A percentile compares a stretch with the other conserved stretches of the same genome.
These are phyloP conservation scores for Wickerhamomyces hampshirensis DNA, from an alignment of 805 yeast species.

Conservation along the genomic window DNA sequence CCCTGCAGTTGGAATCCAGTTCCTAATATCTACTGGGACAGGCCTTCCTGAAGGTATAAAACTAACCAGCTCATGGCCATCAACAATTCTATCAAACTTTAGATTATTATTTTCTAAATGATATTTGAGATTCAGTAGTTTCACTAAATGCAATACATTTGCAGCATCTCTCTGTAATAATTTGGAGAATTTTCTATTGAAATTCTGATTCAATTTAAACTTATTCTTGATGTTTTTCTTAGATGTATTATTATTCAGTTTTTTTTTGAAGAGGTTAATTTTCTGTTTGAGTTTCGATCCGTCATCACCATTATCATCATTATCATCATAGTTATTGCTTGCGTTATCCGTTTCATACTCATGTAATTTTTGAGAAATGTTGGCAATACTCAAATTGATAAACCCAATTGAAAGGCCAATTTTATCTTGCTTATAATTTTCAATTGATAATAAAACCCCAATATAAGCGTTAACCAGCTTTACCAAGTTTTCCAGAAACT, in stretches of 20 bases:
- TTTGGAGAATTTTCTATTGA: slow-evolving; percentile 6
- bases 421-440: slow-evolving; percentile 38
- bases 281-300: slow-evolving; percentile 14
- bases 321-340: slow-evolving; percentile 5
- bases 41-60: slow-evolving; percentile 23
- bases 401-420: slow-evolving; percentile 45
- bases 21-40: slow-evolving; percentile 14
- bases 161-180: slow-evolving; percentile 30
- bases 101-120: slow-evolving; percentile 35
- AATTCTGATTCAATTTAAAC: slow-evolving; percentile 5
- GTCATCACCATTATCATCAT: slow-evolving; percentile 7
- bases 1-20: slow-evolving; percentile 16
- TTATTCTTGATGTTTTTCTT: slow-evolving; percentile 6
- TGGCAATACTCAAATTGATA: slow-evolving; percentile 30
- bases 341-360: slow-evolving; percentile 3
- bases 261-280: slow-evolving; percentile 15
- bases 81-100: slow-evolving; percentile 17
- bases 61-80: slow-evolving; percentile 8
- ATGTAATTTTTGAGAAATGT: slow-evolving; percentile 25
- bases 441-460: slow-evolving; percentile 40
- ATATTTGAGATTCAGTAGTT: slow-evolving; percentile 35
- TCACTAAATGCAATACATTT: slow-evolving; percentile 36
- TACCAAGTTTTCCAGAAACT: slow-evolving; percentile 18
- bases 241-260: slow-evolving; percentile 8
- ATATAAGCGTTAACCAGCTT: slow-evolving; percentile 38